Conservation (phyloP, 1,284 basidiomycete genomes). For the Cerrena zonata region DNA sequence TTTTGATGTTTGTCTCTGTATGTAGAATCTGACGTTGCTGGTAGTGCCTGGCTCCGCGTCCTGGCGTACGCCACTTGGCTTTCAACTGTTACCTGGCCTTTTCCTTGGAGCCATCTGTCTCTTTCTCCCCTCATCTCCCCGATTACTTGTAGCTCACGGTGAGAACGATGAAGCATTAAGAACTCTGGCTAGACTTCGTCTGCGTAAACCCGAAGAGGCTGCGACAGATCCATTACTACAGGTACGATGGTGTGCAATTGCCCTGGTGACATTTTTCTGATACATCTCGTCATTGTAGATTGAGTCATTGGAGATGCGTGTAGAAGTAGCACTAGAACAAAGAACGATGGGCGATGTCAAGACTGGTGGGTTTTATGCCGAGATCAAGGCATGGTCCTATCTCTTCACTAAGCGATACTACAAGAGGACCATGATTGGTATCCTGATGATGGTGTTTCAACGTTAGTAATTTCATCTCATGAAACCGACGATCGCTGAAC, state of each 20-base stretch:
- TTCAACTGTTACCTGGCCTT: constrained; percentile 68
- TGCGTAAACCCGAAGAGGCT: constrained; percentile 32
- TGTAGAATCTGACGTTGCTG: too few species aligned
- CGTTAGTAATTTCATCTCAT: constrained; percentile 39
- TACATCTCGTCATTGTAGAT: constrained; percentile 36
- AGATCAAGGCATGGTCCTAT: constrained; percentile 47
- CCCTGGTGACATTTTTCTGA: background rate
- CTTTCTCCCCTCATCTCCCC: constrained; percentile 68
- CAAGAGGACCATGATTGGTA: constrained; percentile 58
- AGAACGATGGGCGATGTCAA: constrained; percentile 19
- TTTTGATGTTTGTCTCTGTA: too few species aligned
- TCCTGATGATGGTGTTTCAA: constrained; percentile 75
- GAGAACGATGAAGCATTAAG: constrained; percentile 34
- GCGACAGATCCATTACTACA: constrained; percentile 48
- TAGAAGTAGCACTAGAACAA: constrained; percentile 50
- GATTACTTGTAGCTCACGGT: constrained; percentile 58
- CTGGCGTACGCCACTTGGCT: constrained; percentile 71
- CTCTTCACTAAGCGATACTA: constrained; percentile 51
- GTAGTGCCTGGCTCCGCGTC: constrained; percentile 54
- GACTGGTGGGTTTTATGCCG: constrained; percentile 25
- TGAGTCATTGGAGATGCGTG: constrained; percentile 69
- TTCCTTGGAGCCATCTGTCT: constrained; percentile 59
- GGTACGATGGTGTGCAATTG: constrained; percentile 31
- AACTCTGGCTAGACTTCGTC: constrained; percentile 52
- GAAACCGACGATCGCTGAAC: background rate